Percentiles rank a stretch among this genome's conserved stretches.
Evolutionary conservation across 73 alveolate genomes (phyloP).

Genomic region (Effrenium voratum): DNA sequence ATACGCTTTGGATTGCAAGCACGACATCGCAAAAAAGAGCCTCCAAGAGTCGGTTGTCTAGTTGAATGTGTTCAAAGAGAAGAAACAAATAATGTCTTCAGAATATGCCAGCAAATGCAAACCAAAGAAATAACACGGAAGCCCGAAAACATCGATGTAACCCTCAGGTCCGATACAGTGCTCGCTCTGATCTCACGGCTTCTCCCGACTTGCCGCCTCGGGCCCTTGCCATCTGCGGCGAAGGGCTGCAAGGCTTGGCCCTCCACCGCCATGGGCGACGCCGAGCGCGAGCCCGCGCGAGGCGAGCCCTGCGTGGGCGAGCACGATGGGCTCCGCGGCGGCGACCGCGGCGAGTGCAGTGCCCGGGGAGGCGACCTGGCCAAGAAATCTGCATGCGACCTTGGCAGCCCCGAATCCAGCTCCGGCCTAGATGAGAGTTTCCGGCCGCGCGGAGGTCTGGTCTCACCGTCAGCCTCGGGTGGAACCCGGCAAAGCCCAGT

Average conservation of each 20-base stretch:
- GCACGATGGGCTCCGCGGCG: background rate
- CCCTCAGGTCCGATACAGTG: background rate
- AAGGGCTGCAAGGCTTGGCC: slow-evolving; percentile 23
- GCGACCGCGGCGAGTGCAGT: background rate
- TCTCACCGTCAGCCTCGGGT: too few relatives aligned
- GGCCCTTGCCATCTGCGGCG: background rate
- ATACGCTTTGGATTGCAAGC: too few relatives aligned
- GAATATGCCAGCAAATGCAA: background rate
- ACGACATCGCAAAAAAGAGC: background rate
- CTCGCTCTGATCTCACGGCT: background rate
- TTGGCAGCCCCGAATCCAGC: background rate
- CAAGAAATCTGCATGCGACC: background rate
- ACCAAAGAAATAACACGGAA: too few relatives aligned
- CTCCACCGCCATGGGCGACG: slow-evolving; percentile 6
- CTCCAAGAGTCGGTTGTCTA: background rate
- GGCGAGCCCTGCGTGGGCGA: background rate
- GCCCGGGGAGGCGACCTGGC: background rate
- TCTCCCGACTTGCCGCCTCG: background rate
- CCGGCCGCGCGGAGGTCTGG: too few relatives aligned
- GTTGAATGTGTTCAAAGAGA: background rate
- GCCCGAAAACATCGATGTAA: background rate
- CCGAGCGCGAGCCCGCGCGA: background rate
- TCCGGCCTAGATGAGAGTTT: background rate
- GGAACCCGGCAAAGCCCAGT: too few relatives aligned
- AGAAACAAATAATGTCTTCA: background rate